Conservation (phyloP, 306 rosid species). For the Albizia julibrissin region DNA sequence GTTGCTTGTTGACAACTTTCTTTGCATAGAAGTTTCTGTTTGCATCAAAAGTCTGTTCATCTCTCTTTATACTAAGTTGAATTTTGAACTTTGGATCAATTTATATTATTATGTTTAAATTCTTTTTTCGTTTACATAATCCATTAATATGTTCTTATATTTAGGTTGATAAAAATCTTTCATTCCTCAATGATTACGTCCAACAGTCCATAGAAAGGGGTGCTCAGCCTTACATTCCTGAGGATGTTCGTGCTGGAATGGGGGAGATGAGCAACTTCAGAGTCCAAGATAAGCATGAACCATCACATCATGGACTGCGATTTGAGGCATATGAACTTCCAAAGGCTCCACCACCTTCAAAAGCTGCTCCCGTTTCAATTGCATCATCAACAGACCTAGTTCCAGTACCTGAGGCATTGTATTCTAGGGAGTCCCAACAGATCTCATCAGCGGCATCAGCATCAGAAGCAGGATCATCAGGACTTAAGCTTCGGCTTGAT, state of each 20-base stretch:
- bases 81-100: neutral
- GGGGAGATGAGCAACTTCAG: conserved; percentile 50
- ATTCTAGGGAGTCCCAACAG: conserved; percentile 60
- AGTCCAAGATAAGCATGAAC: conserved; percentile 66
- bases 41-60: neutral
- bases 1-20: conserved; percentile 2
- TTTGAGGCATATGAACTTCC: conserved; percentile 90
- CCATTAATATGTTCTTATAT: conserved; percentile 3
- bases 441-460: conserved; percentile 47
- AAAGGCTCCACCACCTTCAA: conserved; percentile 58
- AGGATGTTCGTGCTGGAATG: conserved; percentile 59
- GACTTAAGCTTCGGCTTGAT: conserved; percentile 74
- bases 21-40: conserved; percentile 4
- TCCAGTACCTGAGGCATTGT: conserved; percentile 64
- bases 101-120: neutral
- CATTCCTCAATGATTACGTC: conserved; percentile 70
- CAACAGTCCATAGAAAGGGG: conserved; percentile 67
- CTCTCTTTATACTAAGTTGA: neutral
- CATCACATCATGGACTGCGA: conserved; percentile 61
- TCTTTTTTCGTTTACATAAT: neutral
- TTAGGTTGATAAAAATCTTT: conserved; percentile 72
- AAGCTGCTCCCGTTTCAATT: conserved; percentile 45
- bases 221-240: conserved; percentile 77
- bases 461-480: conserved; percentile 60
- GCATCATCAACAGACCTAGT: conserved; percentile 62